Conservation (phyloP, 805 yeast species). For the Zygosaccharomyces bailii region DNA sequence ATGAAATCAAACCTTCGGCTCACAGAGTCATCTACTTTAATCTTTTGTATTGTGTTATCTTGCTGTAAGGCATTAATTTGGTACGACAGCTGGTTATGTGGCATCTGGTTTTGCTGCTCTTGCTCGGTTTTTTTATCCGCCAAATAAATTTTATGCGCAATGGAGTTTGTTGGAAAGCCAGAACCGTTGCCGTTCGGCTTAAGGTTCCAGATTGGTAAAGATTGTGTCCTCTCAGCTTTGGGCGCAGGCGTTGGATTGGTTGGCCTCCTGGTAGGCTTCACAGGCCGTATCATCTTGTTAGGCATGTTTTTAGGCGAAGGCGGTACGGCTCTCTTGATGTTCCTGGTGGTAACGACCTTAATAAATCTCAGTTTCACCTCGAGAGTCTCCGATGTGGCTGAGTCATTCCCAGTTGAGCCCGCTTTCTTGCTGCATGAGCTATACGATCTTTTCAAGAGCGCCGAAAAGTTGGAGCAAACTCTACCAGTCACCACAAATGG, state of each 20-base stretch:
- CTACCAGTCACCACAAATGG: slow-evolving; percentile 32
- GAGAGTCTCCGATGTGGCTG: slow-evolving; percentile 26
- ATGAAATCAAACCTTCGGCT: slow-evolving; percentile 37
- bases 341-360: slow-evolving; percentile 22
- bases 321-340: slow-evolving; percentile 10
- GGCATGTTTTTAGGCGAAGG: slow-evolving; percentile 8
- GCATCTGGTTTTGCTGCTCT: slow-evolving; percentile 12
- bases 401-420: slow-evolving; percentile 8
- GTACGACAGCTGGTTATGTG: slow-evolving; percentile 18
- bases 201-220: slow-evolving; percentile 40
- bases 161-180: slow-evolving; percentile 29
- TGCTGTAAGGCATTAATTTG: slow-evolving; percentile 28
- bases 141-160: slow-evolving; percentile 35
- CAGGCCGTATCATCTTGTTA: slow-evolving; percentile 15
- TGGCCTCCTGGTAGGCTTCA: slow-evolving; percentile 27
- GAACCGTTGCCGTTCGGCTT: slow-evolving; percentile 18
- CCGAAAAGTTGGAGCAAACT: slow-evolving; percentile 37
- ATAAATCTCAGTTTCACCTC: slow-evolving; percentile 35
- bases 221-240: slow-evolving; percentile 45
- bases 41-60: slow-evolving; percentile 27
- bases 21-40: slow-evolving; percentile 30
- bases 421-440: slow-evolving; percentile 20
- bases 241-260: slow-evolving; percentile 47
- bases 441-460: slow-evolving; percentile 31
- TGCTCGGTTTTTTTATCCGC: slow-evolving; percentile 33